Evolutionary conservation across 2,329 filamentous ascomycete species (phyloP).

Genomic region (Magnaporthales sp.): DNA sequence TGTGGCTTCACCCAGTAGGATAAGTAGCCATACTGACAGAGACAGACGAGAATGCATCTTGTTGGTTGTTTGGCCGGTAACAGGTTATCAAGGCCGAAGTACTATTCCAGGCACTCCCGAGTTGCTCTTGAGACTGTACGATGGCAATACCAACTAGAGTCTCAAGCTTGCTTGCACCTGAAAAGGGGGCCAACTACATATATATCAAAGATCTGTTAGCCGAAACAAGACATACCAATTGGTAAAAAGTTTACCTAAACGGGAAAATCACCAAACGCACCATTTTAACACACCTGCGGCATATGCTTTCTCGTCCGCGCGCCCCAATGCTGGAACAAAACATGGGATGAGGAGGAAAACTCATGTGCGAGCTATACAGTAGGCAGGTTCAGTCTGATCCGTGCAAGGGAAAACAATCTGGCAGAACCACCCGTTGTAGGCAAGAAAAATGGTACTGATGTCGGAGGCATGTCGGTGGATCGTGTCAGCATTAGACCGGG

Average conservation of each 20-base stretch:
- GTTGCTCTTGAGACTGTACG: neutral
- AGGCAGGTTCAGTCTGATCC: neutral
- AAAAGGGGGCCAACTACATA: neutral
- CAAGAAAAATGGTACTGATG: neutral
- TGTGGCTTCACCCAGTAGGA: neutral
- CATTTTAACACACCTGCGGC: neutral
- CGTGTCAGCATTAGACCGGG: neutral
- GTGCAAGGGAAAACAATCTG: neutral
- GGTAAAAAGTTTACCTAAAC: neutral
- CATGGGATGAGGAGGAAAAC: neutral
- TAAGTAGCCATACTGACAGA: neutral
- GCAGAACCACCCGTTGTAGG: neutral
- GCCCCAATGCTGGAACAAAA: neutral
- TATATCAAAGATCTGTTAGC: neutral
- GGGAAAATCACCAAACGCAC: neutral
- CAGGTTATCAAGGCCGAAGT: neutral
- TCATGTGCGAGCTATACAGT: neutral
- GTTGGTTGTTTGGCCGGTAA: neutral
- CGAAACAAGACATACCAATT: neutral
- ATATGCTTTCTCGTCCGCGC: neutral
- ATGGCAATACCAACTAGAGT: neutral
- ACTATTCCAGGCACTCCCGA: neutral
- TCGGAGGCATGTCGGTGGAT: neutral
- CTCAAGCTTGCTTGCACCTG: neutral
- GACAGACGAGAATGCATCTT: neutral